Evolutionary conservation across 2,329 filamentous ascomycete genomes (phyloP).

Genomic region (Calonectria multiphialidica): DNA sequence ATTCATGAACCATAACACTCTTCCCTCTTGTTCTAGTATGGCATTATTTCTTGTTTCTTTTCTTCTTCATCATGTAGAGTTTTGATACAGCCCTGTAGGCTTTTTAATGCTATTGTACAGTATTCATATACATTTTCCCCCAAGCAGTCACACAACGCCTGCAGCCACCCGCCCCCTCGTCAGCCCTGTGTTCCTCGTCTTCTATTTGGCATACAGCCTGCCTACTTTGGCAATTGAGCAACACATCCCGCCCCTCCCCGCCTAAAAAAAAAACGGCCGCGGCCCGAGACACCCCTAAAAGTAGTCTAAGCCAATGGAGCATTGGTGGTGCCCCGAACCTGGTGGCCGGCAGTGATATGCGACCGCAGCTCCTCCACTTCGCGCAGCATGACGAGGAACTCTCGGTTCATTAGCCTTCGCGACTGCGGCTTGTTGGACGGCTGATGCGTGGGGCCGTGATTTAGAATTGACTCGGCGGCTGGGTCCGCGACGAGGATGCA

Average conservation of each 20-base stretch:
- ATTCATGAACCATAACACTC: neutral
- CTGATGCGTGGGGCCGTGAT: constrained; percentile 23
- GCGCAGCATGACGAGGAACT: constrained; percentile 48
- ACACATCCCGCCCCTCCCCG: neutral
- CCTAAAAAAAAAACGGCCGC: neutral
- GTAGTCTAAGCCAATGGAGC: neutral
- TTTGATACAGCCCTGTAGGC: constrained; percentile 21
- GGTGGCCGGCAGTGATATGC: constrained; percentile 25
- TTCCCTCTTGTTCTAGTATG: constrained; percentile 1
- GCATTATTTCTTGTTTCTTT: constrained; percentile 3
- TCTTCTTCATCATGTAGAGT: constrained; percentile 12
- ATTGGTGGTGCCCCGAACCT: constrained; percentile 15
- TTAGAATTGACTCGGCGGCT: constrained; percentile 51
- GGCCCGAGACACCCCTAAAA: neutral
- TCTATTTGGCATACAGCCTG: neutral
- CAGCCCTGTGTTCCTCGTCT: constrained; percentile 6
- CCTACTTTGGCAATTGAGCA: neutral
- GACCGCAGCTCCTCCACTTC: constrained; percentile 45
- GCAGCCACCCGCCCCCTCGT: constrained; percentile 6
- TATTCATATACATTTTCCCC: constrained; percentile 10
- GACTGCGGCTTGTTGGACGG: constrained; percentile 21
- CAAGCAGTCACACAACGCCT: constrained; percentile 8
- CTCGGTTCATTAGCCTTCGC: constrained; percentile 44
- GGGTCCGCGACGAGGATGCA: constrained; percentile 70
- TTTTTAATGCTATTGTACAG: constrained; percentile 21